A percentile compares a stretch with the other conserved stretches of the same genome.
Evolutionary conservation across 352 stramenopile genomes (phyloP).

Genomic region (Pythium phragmiticola): DNA sequence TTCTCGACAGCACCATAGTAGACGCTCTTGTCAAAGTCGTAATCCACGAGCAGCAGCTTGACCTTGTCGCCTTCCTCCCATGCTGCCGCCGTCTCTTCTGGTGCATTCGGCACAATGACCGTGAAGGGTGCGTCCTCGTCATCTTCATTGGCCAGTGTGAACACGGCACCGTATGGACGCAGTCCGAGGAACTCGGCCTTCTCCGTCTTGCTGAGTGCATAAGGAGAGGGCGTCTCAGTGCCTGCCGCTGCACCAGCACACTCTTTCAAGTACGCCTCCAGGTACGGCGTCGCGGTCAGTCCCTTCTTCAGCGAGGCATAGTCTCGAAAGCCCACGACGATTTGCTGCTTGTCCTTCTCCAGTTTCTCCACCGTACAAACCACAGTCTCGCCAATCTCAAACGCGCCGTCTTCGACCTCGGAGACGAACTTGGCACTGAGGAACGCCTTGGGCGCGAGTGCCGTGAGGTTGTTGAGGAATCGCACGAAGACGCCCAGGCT

Average conservation of each 20-base stretch:
- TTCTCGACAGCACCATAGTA: slow-evolving; percentile 59
- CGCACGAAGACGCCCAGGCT: slow-evolving; percentile 85
- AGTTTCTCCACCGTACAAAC: slow-evolving; percentile 79
- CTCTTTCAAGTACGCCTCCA: slow-evolving; percentile 60
- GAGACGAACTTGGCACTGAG: slow-evolving; percentile 75
- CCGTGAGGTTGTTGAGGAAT: slow-evolving; percentile 86
- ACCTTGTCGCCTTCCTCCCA: slow-evolving; percentile 65
- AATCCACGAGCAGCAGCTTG: slow-evolving; percentile 82
- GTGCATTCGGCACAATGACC: slow-evolving; percentile 58
- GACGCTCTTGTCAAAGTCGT: slow-evolving; percentile 84
- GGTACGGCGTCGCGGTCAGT: slow-evolving; percentile 32
- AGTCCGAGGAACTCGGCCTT: slow-evolving; percentile 84
- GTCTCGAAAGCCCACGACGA: slow-evolving; percentile 73
- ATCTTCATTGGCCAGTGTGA: slow-evolving; percentile 67
- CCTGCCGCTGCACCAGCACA: slow-evolving; percentile 10
- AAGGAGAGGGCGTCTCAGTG: slow-evolving; percentile 31
- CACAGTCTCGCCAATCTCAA: slow-evolving; percentile 87
- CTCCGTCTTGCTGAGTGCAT: slow-evolving; percentile 66
- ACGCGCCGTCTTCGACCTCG: slow-evolving; percentile 66
- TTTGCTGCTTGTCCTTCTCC: slow-evolving; percentile 72
- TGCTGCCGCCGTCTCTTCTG: slow-evolving; percentile 29
- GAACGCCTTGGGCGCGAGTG: slow-evolving; percentile 75
- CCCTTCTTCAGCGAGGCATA: slow-evolving; percentile 32
- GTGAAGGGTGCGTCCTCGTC: slow-evolving; percentile 62
- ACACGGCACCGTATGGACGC: slow-evolving; percentile 85